Evolutionary conservation across 2,329 filamentous ascomycete genomes (phyloP).

Genomic region (Nigrospora sphaerica): DNA sequence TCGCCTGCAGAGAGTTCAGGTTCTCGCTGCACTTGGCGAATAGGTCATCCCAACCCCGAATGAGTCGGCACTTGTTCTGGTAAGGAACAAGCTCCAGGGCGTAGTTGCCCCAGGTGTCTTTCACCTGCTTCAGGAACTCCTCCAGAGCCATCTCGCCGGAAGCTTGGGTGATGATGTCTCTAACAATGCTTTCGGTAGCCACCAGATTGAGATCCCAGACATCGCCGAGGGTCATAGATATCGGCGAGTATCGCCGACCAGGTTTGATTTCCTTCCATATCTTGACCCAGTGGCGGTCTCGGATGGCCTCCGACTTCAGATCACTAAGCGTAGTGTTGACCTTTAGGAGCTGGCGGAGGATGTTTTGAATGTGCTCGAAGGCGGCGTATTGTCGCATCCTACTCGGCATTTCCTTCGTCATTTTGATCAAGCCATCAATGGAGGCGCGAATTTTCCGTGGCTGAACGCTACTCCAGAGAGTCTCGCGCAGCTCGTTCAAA

Average conservation of each 20-base stretch:
- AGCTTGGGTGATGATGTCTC: constrained; percentile 89
- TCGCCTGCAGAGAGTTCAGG: constrained; percentile 92
- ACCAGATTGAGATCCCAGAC: constrained; percentile 96
- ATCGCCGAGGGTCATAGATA: constrained; percentile 93
- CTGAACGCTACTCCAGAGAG: constrained; percentile 90
- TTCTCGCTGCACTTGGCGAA: constrained; percentile 99
- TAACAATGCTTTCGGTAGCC: constrained; percentile 79
- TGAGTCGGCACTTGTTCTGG: constrained; percentile 95
- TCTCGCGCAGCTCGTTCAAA: constrained; percentile 86
- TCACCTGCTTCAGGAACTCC: constrained; percentile 93
- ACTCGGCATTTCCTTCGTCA: constrained; percentile 98
- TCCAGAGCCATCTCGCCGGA: constrained; percentile 98
- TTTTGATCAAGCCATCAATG: constrained; percentile 88
- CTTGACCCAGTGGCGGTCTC: constrained; percentile 94
- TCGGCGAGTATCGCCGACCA: constrained; percentile 85
- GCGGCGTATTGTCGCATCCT: constrained; percentile 98
- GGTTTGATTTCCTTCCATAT: constrained; percentile 96
- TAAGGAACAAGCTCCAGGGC: constrained; percentile 92
- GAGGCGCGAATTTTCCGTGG: constrained; percentile 86
- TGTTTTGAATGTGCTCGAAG: constrained; percentile 96
- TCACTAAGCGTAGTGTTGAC: constrained; percentile 84
- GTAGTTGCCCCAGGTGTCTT: constrained; percentile 95
- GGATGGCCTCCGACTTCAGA: constrained; percentile 91
- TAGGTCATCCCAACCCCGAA: constrained; percentile 95
- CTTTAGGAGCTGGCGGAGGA: constrained; percentile 81